A percentile compares a stretch with the other conserved stretches of the same genome.
These are phyloP conservation scores for Penicillium chermesinum DNA, from an alignment of 495 filamentous ascomycete species.

Conservation along the genomic window DNA sequence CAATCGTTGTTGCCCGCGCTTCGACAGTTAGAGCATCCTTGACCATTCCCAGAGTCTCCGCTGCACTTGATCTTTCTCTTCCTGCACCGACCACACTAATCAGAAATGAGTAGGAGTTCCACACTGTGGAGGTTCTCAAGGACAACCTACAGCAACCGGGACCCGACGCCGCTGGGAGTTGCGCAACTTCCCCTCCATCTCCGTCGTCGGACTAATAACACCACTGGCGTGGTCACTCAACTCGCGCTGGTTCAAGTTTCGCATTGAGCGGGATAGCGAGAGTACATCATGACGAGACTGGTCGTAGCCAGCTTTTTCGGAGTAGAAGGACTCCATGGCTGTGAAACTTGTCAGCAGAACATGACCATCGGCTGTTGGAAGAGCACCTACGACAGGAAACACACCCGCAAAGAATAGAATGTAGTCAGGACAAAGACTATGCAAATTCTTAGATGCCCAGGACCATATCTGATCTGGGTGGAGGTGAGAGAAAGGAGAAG, in stretches of 20 bases:
- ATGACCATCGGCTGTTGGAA: background rate
- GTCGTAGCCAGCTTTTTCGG: constrained; percentile 27
- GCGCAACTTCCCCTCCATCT: constrained; percentile 31
- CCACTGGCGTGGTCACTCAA: constrained; percentile 15
- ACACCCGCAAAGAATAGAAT: background rate
- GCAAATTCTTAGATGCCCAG: background rate
- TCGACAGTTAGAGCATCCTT: constrained; percentile 79
- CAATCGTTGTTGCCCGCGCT: constrained; percentile 64
- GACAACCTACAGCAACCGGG: constrained; percentile 59
- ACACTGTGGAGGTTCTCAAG: background rate
- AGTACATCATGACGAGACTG: constrained; percentile 13
- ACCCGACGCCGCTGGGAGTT: constrained; percentile 48
- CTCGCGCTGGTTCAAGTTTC: constrained; percentile 23
- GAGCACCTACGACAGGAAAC: background rate
- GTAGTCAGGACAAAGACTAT: background rate
- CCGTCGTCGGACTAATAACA: constrained; percentile 19
- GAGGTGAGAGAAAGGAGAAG: constrained; percentile 6
- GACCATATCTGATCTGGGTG: constrained; percentile 1
- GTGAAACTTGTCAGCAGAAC: background rate
- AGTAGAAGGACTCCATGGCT: constrained; percentile 36
- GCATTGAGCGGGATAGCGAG: constrained; percentile 26
- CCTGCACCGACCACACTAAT: constrained; percentile 82
- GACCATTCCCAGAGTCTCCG: constrained; percentile 70
- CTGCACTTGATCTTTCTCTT: constrained; percentile 96
- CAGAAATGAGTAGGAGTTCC: constrained; percentile 1